A percentile compares a stretch with the other conserved stretches of the same genome.
These are phyloP conservation scores for Cladophialophora psammophila DNA, from an alignment of 2,329 filamentous ascomycete genomes.

Conservation along the genomic window DNA sequence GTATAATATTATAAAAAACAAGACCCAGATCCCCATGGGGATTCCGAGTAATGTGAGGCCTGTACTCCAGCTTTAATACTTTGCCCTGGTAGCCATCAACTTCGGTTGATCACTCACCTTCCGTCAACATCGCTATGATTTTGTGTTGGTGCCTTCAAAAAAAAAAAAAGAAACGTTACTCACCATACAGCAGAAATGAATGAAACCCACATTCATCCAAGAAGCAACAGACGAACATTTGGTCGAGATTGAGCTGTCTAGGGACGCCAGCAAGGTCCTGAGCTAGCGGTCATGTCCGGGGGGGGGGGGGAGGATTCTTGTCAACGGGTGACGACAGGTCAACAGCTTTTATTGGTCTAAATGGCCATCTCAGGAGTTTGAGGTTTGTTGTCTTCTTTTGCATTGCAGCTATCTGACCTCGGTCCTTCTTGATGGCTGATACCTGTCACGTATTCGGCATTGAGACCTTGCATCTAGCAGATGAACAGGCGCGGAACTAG, in stretches of 20 bases:
- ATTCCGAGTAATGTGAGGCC: conserved; percentile 72
- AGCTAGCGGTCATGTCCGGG: conserved; percentile 17
- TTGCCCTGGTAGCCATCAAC: not conserved
- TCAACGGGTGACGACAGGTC: not conserved
- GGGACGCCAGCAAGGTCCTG: not conserved
- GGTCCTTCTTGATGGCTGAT: not conserved
- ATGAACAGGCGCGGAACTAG: not conserved
- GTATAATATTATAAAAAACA: conserved; percentile 19
- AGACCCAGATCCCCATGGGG: conserved; percentile 25
- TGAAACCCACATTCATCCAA: not conserved
- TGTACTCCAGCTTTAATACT: conserved; percentile 74
- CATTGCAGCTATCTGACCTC: not conserved
- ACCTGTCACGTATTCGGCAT: not conserved
- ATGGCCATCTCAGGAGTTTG: not conserved
- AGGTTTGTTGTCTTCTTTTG: not conserved
- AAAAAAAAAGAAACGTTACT: not conserved
- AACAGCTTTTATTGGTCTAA: not conserved
- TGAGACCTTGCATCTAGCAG: not conserved
- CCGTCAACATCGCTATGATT: not conserved
- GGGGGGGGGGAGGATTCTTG: not conserved
- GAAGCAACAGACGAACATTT: not conserved
- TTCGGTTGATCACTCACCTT: conserved; percentile 6
- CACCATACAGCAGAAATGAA: not conserved
- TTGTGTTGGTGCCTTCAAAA: not conserved
- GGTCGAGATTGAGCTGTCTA: not conserved